phyloP scores from a whole-genome alignment of 1,284 basidiomycete species.

The Boletus semigastroideus region DNA sequence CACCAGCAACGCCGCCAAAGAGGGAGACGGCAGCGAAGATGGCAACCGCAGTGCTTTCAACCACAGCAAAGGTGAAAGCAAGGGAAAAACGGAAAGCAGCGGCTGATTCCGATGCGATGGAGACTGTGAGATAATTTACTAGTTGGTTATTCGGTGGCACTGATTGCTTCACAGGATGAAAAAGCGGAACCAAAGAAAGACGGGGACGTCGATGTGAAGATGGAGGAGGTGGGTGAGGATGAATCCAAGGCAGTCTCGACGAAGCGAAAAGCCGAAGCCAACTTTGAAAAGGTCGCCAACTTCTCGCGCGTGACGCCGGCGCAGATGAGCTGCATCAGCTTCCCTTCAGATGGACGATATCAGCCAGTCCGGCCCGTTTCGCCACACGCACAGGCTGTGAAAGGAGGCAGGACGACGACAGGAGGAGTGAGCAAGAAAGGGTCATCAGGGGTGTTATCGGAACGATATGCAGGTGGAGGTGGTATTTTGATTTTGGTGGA shows the following conservation, averaged over 20 bases:
- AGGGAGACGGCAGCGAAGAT: conserved; percentile 90
- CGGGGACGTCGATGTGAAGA: conserved; percentile 73
- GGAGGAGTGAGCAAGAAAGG: conserved; percentile 30
- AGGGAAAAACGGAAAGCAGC: conserved; percentile 87
- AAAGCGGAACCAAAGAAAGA: conserved; percentile 59
- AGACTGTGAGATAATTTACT: conserved; percentile 57
- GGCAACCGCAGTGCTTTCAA: conserved; percentile 90
- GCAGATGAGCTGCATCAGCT: conserved; percentile 83
- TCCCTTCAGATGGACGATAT: conserved; percentile 79
- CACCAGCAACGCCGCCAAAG: conserved; percentile 81
- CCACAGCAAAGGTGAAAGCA: conserved; percentile 91
- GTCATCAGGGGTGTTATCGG: conserved; percentile 37
- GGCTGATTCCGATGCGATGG: conserved; percentile 78
- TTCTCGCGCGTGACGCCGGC: conserved; percentile 92
- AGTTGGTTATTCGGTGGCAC: background rate
- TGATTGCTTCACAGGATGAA: conserved; percentile 45
- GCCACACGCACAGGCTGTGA: conserved; percentile 41
- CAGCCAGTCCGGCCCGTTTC: conserved; percentile 88
- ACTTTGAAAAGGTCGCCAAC: conserved; percentile 79
- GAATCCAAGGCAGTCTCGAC: conserved; percentile 45
- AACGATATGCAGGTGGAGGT: conserved; percentile 73
- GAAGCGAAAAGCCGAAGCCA: conserved; percentile 70
- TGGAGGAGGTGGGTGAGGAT: conserved; percentile 58
- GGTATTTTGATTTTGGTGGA: conserved; percentile 83
- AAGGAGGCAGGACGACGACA: conserved; percentile 36